Base-by-base conservation (phyloP, 2,329 filamentous ascomycete genomes). In the Fusarium nurragi region DNA sequence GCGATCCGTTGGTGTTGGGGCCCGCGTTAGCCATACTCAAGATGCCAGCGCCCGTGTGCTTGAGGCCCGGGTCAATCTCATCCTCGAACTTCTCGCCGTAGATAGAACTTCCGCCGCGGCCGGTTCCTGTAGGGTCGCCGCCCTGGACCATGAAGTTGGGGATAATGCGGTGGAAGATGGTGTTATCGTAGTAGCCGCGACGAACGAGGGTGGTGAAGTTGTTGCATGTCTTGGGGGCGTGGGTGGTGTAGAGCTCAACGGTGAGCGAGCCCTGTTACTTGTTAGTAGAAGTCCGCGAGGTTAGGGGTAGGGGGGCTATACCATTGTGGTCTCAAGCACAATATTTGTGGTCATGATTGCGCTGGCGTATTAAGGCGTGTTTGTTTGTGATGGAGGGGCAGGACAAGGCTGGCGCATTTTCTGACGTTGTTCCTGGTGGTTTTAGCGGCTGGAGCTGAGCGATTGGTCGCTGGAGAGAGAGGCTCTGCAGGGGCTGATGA, bases 1-100 rank as follows among this genome's bases (percentile, higher is more conserved):
- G 95, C 57, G 88, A 92, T 21, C 94, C 94, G 77, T 98, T 98
- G 32, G 94, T 97, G 77, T 98, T 88, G 10, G 92, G 92, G 0
- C 95, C 95, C 16, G 89, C 88, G 79, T 99, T 99, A 59, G 95
- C 95, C 95, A 99, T 99, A 79, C 89, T 93, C 71, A 99, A 81
- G n/a, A 98, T 84, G 2, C 94, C 94, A 5, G 94, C 94, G 34
- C 94, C 94, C 0, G 93, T 97, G 80, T 99, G 95, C 75, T 94
- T 95, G 52, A 99, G 81, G 6, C 82, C 81, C 3, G 88, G 79
- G 43, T 85, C 81, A 71, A 98, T 94, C 83, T 99, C 95, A 80
- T 99, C 95, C 61, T 90, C 92, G 77, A 98, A 98, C 75, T 92
- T 94, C 47, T 93, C 91, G 73, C 94, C 95, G 78, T 93, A 98